A percentile compares a stretch with the other conserved stretches of the same genome.
phyloP scores from a whole-genome alignment of 176 grass and related monocot genomes.

The Oryza meyeriana region DNA sequence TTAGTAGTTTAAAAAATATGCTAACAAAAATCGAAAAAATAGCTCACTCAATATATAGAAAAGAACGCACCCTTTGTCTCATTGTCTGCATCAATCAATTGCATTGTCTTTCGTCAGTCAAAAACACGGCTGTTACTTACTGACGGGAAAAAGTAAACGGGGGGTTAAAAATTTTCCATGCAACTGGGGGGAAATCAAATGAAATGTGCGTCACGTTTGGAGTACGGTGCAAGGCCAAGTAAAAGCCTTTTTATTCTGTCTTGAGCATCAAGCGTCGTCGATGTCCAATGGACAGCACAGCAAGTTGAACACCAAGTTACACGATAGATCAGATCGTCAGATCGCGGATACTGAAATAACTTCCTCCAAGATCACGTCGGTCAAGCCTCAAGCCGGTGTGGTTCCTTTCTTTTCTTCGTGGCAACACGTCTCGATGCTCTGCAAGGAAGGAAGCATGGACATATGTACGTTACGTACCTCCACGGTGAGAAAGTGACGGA shows the following conservation, averaged over 20 bases:
- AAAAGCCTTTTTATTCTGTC: not conserved
- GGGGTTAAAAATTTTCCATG: not conserved
- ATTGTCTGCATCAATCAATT: not conserved
- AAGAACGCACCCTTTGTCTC: not conserved
- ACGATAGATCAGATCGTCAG: not conserved
- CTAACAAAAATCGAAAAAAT: too few species aligned
- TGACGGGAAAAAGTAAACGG: not conserved
- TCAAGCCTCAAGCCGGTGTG: not conserved
- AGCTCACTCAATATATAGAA: too few species aligned
- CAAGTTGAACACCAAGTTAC: constrained; percentile 13
- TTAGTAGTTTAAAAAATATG: too few species aligned
- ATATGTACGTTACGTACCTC: not conserved
- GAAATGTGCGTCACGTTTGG: not conserved
- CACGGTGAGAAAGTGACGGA: not conserved
- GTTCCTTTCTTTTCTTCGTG: not conserved
- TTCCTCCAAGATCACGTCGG: not conserved
- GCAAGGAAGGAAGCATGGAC: not conserved
- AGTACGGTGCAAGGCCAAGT: not conserved
- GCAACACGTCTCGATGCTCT: not conserved
- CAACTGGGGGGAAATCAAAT: not conserved
- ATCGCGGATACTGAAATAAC: not conserved
- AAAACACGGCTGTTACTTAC: not conserved
- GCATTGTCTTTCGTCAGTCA: not conserved
- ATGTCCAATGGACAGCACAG: not conserved
- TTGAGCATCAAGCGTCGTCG: constrained; percentile 5